Evolutionary conservation across 2,329 filamentous ascomycete species (phyloP).

Genomic region (Plenodomus lindquistii): DNA sequence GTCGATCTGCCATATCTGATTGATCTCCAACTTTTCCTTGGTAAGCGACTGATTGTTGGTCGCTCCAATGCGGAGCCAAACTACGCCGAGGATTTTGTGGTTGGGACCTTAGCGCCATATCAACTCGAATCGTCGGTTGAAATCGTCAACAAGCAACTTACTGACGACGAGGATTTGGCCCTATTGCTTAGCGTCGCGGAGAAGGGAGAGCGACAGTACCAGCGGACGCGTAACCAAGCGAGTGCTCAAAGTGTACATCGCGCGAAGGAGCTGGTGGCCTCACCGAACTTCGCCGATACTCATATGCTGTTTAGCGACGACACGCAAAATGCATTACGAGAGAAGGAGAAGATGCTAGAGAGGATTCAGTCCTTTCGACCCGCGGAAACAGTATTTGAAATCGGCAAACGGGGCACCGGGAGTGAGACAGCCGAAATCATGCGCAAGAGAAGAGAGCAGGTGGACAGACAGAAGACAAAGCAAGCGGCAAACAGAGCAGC

Average conservation of each 20-base stretch:
- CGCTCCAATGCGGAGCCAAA: slow-evolving; percentile 64
- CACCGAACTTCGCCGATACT: slow-evolving; percentile 71
- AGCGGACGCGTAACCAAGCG: slow-evolving; percentile 86
- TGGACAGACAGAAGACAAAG: slow-evolving; percentile 59
- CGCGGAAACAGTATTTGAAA: slow-evolving; percentile 94
- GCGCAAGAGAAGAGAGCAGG: slow-evolving; percentile 71
- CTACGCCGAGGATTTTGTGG: slow-evolving; percentile 80
- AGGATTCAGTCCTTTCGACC: slow-evolving; percentile 87
- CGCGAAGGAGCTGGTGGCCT: slow-evolving; percentile 74
- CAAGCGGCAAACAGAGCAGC: slow-evolving; percentile 45
- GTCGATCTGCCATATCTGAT: slow-evolving; percentile 89
- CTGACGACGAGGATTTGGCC: slow-evolving; percentile 74
- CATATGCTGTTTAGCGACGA: slow-evolving; percentile 74
- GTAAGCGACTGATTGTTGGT: slow-evolving; percentile 79
- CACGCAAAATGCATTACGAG: slow-evolving; percentile 65
- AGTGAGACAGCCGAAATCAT: slow-evolving; percentile 74
- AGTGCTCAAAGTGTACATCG: slow-evolving; percentile 89
- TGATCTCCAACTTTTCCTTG: slow-evolving; percentile 91
- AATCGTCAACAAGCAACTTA: slow-evolving; percentile 78
- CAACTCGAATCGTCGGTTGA: slow-evolving; percentile 76
- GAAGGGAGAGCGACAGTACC: slow-evolving; percentile 92
- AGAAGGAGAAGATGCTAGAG: slow-evolving; percentile 83
- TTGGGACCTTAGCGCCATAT: slow-evolving; percentile 75
- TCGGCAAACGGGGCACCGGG: slow-evolving; percentile 70
- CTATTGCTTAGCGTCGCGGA: slow-evolving; percentile 72